Conservation (phyloP, 768 basidiomycete species). For the Calocybe gangraenosa region DNA sequence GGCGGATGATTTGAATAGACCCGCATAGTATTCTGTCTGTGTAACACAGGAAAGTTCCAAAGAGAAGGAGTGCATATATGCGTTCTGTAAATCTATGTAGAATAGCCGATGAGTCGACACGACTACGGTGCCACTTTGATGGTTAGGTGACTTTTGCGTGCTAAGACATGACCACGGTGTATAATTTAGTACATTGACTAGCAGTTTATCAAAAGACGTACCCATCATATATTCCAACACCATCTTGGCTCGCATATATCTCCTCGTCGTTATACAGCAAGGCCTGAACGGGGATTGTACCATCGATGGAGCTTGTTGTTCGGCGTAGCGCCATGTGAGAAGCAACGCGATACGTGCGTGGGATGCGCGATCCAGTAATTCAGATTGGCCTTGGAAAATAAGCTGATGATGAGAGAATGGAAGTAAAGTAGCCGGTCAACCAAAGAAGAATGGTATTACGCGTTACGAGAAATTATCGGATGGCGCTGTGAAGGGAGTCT, state of each 20-base stretch:
- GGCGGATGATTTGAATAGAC: constrained; percentile 83
- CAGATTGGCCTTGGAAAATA: not conserved
- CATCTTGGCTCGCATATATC: constrained; percentile 65
- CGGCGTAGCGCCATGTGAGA: constrained; percentile 48
- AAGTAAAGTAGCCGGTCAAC: too few species aligned
- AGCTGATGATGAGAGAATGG: not conserved
- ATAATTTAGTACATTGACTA: too few species aligned
- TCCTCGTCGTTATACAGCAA: constrained; percentile 81
- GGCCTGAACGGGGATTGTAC: constrained; percentile 73
- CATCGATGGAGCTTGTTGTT: constrained; percentile 58
- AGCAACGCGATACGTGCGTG: constrained; percentile 3
- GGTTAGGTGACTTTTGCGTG: constrained; percentile 73
- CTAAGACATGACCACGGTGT: constrained; percentile 41
- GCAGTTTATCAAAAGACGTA: constrained; percentile 32
- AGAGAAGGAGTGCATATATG: constrained; percentile 56
- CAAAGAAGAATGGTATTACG: not conserved
- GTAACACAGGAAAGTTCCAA: constrained; percentile 60
- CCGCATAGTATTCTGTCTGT: constrained; percentile 85
- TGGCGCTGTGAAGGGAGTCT: not conserved
- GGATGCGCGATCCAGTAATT: not conserved
- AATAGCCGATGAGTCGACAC: constrained; percentile 84
- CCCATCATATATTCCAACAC: constrained; percentile 92
- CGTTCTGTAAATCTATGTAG: constrained; percentile 58
- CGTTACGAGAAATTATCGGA: not conserved
- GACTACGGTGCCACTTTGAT: constrained; percentile 71